Conservation (phyloP, 257 asterid genomes). For the Paraleonurus japonicus region DNA sequence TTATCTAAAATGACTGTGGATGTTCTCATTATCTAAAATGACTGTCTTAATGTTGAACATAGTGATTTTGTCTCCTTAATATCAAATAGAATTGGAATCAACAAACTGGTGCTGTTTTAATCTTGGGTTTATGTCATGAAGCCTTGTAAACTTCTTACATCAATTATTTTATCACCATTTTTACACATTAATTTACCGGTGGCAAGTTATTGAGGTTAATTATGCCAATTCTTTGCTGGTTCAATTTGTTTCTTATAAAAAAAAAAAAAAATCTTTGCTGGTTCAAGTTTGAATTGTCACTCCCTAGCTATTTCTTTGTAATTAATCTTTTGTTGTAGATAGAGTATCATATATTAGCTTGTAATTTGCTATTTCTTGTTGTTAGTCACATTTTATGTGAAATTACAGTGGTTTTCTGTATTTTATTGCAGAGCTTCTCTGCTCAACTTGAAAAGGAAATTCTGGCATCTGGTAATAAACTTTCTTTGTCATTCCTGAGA, state of each 20-base stretch:
- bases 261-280: too few relatives aligned
- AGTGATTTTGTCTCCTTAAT: background rate
- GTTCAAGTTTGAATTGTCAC: constrained; percentile 23
- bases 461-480: constrained; percentile 74
- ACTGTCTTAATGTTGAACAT: constrained; percentile 4
- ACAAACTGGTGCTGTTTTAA: background rate
- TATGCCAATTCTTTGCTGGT: background rate
- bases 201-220: constrained; percentile 15
- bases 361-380: constrained; percentile 1
- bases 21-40: constrained; percentile 14
- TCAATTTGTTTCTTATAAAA: too few relatives aligned
- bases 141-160: constrained; percentile 9
- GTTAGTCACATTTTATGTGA: constrained; percentile 5
- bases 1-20: constrained; percentile 5
- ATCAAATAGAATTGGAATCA: constrained; percentile 4
- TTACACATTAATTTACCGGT: constrained; percentile 2
- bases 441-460: constrained; percentile 90
- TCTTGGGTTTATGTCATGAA: constrained; percentile 8
- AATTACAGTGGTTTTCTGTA: constrained; percentile 19
- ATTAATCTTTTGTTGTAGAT: background rate
- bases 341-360: background rate
- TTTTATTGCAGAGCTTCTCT: constrained; percentile 64
- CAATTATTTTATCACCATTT: constrained; percentile 5
- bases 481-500: constrained; percentile 16
- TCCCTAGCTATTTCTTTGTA: constrained; percentile 12